phyloP scores from a whole-genome alignment of 306 rosid genomes.

The Hylodesmum podocarpum region DNA sequence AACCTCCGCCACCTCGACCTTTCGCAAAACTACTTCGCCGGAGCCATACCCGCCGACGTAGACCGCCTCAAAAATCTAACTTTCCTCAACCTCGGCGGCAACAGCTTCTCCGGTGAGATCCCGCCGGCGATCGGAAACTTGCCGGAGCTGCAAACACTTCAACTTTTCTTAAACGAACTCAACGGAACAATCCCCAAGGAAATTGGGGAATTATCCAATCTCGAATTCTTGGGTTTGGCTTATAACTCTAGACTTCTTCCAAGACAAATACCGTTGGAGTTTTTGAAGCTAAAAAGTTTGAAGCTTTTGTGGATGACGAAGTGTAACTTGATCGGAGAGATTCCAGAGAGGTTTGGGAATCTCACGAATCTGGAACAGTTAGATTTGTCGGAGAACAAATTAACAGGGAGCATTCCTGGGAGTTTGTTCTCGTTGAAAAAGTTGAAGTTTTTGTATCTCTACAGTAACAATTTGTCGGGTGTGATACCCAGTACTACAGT shows the following conservation, averaged over 20 bases:
- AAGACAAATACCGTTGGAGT: slow-evolving; percentile 51
- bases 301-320: slow-evolving; percentile 40
- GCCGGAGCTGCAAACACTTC: slow-evolving; percentile 28
- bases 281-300: slow-evolving; percentile 54
- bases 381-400: slow-evolving; percentile 52
- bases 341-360: slow-evolving; percentile 48
- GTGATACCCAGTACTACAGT: slow-evolving; percentile 52
- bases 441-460: slow-evolving; percentile 44
- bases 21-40: slow-evolving; percentile 57
- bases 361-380: slow-evolving; percentile 49
- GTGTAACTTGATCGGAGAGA: slow-evolving; percentile 57
- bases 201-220: slow-evolving; percentile 62
- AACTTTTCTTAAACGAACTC: slow-evolving; percentile 43
- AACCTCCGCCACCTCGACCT: slow-evolving; percentile 62
- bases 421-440: slow-evolving; percentile 50
- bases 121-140: slow-evolving; percentile 60
- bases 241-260: slow-evolving; percentile 35
- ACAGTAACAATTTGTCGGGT: slow-evolving; percentile 55
- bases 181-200: slow-evolving; percentile 63
- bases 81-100: slow-evolving; percentile 51
- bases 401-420: slow-evolving; percentile 64
- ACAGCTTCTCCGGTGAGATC: slow-evolving; percentile 67
- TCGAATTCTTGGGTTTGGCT: slow-evolving; percentile 49
- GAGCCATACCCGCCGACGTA: slow-evolving; percentile 59
- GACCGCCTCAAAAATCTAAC: slow-evolving; percentile 42